phyloP scores from a whole-genome alignment of 2,329 filamentous ascomycete genomes.

The Hypoxylon sp. region DNA sequence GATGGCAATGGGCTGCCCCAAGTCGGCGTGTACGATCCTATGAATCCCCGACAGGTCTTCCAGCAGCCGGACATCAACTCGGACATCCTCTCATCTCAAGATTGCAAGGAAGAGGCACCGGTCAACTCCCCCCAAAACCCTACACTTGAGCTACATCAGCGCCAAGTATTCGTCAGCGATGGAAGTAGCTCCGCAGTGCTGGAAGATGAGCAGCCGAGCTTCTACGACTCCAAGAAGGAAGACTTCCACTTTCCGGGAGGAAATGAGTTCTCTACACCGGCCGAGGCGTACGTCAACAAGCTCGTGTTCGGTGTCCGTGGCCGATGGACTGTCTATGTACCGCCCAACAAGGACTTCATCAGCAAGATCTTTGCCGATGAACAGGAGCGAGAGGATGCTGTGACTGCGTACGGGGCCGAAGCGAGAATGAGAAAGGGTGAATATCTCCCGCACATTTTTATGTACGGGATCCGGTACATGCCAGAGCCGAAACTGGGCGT shows the following conservation, averaged over 20 bases:
- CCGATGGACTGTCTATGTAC: neutral
- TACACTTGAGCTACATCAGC: too few species aligned
- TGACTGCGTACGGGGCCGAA: neutral
- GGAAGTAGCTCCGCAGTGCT: too few species aligned
- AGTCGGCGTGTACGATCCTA: neutral
- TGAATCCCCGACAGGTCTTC: too few species aligned
- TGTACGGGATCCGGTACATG: neutral
- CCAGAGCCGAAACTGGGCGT: neutral
- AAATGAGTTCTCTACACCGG: neutral
- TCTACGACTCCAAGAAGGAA: too few species aligned
- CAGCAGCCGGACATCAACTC: too few species aligned
- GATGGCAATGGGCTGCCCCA: neutral
- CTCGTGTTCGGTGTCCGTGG: neutral
- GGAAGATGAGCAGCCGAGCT: neutral
- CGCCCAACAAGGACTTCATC: slow-evolving; percentile 4
- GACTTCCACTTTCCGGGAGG: neutral
- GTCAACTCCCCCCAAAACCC: too few species aligned
- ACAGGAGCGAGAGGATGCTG: neutral
- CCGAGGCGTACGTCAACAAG: neutral
- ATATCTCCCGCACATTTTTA: neutral
- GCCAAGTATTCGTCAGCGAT: too few species aligned
- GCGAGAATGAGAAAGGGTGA: neutral
- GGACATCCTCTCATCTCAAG: too few species aligned
- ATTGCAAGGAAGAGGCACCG: too few species aligned
- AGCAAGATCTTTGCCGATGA: slow-evolving; percentile 2